A percentile compares a stretch with the other conserved stretches of the same genome.
Conservation (phyloP, 108 stramenopile genomes). For the Hondaea fermentalgiana region DNA sequence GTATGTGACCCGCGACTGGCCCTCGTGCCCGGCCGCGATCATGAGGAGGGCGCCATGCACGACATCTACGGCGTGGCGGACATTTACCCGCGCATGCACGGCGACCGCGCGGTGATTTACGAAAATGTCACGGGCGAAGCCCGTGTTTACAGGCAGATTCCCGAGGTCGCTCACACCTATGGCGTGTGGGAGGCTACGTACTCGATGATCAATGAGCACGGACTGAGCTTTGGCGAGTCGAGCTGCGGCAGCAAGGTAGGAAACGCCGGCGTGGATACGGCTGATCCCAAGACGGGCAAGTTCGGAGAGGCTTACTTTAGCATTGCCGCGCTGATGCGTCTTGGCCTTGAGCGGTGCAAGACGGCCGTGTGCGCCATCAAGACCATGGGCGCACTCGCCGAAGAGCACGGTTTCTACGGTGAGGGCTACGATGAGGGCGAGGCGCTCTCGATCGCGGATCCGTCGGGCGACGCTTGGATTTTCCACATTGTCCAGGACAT, state of each 20-base stretch:
- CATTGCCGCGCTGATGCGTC: constrained; percentile 57
- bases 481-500: constrained; percentile 73
- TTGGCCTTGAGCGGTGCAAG: constrained; percentile 64
- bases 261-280: constrained; percentile 24
- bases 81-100: constrained; percentile 64
- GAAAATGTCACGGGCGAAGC: constrained; percentile 30
- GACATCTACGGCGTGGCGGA: constrained; percentile 58
- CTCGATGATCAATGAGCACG: constrained; percentile 67
- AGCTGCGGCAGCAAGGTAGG: constrained; percentile 57
- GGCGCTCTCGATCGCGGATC: constrained; percentile 57
- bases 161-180: constrained; percentile 61
- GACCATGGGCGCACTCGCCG: constrained; percentile 68
- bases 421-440: constrained; percentile 60
- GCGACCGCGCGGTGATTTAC: constrained; percentile 54
- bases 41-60: constrained; percentile 38
- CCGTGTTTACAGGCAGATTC: constrained; percentile 53
- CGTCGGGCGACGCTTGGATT: constrained; percentile 60
- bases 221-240: constrained; percentile 66
- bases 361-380: constrained; percentile 62
- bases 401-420: constrained; percentile 69
- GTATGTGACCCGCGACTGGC: constrained; percentile 63
- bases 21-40: constrained; percentile 58
- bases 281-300: constrained; percentile 33
- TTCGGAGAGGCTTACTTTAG: constrained; percentile 64
- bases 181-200: constrained; percentile 68